Evolutionary conservation across 169 alveolate species (phyloP).

Genomic region (Babesia bovis): DNA sequence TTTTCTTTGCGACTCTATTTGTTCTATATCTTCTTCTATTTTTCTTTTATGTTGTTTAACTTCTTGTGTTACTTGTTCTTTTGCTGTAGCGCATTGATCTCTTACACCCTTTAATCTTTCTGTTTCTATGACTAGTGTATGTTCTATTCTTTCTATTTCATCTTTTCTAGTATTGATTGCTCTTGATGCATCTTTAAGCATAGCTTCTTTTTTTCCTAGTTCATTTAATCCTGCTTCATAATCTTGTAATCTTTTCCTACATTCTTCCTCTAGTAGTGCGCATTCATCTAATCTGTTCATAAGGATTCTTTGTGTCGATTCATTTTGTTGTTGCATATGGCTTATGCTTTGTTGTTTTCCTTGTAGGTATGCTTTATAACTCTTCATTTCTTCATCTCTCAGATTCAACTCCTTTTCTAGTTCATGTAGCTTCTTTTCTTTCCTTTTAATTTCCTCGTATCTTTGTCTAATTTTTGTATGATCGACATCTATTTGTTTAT

Average conservation of each 20-base stretch:
- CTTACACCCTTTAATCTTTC: conserved; percentile 38
- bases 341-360: conserved; percentile 55
- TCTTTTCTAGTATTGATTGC: conserved; percentile 47
- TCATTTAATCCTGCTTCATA: conserved; percentile 51
- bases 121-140: conserved; percentile 35
- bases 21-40: conserved; percentile 38
- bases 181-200: conserved; percentile 49
- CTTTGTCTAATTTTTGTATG: conserved; percentile 7
- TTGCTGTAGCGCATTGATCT: conserved; percentile 47
- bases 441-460: conserved; percentile 31
- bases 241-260: conserved; percentile 42
- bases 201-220: conserved; percentile 36
- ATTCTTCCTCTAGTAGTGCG: conserved; percentile 47
- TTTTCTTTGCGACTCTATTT: conserved; percentile 35
- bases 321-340: conserved; percentile 45
- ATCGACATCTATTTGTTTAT: conserved; percentile 39
- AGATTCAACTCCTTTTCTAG: conserved; percentile 12
- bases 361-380: conserved; percentile 58
- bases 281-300: conserved; percentile 50
- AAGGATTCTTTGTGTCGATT: conserved; percentile 36
- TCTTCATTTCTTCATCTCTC: conserved; percentile 54
- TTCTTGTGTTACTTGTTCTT: conserved; percentile 44
- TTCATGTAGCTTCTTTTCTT: conserved; percentile 27
- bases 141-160: conserved; percentile 55
- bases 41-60: conserved; percentile 36